Percentiles rank a stretch among this genome's conserved stretches.
These are phyloP conservation scores for Tetrapisispora nanseiensis DNA, from an alignment of 805 yeast species.

Conservation along the genomic window DNA sequence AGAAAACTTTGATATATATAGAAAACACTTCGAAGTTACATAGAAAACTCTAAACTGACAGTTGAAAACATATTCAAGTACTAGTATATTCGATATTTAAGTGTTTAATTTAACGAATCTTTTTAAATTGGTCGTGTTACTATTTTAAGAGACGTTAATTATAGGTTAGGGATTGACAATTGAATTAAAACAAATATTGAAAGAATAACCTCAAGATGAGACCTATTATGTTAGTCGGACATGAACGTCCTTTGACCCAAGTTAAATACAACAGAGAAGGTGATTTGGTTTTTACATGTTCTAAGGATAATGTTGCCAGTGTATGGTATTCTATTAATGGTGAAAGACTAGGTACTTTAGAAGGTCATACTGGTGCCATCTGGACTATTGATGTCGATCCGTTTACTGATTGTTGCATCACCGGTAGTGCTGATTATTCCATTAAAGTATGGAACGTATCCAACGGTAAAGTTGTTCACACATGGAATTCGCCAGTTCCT, in stretches of 20 bases:
- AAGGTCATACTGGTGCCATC: constrained; percentile 85
- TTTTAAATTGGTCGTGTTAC: too few species aligned
- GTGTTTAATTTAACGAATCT: too few species aligned
- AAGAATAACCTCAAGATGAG: constrained; percentile 34
- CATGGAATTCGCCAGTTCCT: constrained; percentile 74
- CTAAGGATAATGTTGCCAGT: constrained; percentile 82
- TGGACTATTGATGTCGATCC: constrained; percentile 86
- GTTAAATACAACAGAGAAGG: constrained; percentile 94
- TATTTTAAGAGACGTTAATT: too few species aligned
- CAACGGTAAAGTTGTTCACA: constrained; percentile 65
- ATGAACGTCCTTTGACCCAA: constrained; percentile 95
- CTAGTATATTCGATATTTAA: too few species aligned
- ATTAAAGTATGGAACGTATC: constrained; percentile 14
- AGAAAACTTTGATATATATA: too few species aligned
- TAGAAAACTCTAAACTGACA: too few species aligned
- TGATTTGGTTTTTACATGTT: constrained; percentile 81
- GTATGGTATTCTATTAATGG: constrained; percentile 95
- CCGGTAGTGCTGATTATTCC: constrained; percentile 25
- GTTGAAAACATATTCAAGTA: too few species aligned
- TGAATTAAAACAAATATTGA: too few species aligned
- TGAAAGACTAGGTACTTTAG: constrained; percentile 89
- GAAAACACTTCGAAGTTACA: too few species aligned
- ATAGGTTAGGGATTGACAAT: too few species aligned
- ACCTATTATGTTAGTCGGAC: constrained; percentile 76
- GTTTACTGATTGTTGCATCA: constrained; percentile 57